Conservation (phyloP, 164 flowering plant genomes). For the Vitis rupestris region DNA sequence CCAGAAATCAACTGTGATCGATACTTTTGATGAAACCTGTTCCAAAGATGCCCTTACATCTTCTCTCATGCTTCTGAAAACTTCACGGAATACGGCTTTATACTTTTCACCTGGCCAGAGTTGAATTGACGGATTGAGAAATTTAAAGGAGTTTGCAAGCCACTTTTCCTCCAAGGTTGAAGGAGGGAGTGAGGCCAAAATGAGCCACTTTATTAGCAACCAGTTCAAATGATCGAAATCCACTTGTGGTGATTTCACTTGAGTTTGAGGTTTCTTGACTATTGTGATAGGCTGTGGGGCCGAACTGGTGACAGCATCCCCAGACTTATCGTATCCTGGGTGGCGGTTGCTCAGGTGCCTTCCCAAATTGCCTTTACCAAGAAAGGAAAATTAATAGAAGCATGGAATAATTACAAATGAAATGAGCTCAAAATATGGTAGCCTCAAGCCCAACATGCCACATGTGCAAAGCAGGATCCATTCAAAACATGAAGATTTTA, state of each 20-base stretch:
- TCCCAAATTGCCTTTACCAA: slow-evolving; percentile 83
- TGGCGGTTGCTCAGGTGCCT: slow-evolving; percentile 92
- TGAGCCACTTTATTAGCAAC: slow-evolving; percentile 87
- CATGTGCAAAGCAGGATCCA: not conserved
- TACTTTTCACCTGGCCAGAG: slow-evolving; percentile 72
- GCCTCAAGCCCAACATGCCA: not conserved
- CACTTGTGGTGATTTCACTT: slow-evolving; percentile 44
- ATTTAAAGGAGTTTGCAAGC: slow-evolving; percentile 72
- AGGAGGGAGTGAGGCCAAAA: slow-evolving; percentile 69
- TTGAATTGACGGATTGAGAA: slow-evolving; percentile 63
- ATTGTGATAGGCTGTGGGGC: slow-evolving; percentile 33
- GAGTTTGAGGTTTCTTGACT: slow-evolving; percentile 60
- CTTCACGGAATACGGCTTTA: slow-evolving; percentile 58
- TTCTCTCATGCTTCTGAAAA: slow-evolving; percentile 79
- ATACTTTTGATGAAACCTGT: slow-evolving; percentile 67
- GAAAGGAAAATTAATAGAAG: slow-evolving; percentile 3
- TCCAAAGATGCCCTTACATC: slow-evolving; percentile 57
- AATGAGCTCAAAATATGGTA: not conserved
- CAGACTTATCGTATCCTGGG: slow-evolving; percentile 83
- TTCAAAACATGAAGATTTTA: not conserved
- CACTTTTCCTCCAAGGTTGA: slow-evolving; percentile 74
- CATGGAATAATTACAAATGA: not conserved
- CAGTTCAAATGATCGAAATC: slow-evolving; percentile 91
- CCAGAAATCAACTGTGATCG: slow-evolving; percentile 85
- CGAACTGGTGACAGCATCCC: slow-evolving; percentile 34